These are phyloP conservation scores for Erodium trifolium DNA, from an alignment of 441 rosid species.

Conservation along the genomic window DNA sequence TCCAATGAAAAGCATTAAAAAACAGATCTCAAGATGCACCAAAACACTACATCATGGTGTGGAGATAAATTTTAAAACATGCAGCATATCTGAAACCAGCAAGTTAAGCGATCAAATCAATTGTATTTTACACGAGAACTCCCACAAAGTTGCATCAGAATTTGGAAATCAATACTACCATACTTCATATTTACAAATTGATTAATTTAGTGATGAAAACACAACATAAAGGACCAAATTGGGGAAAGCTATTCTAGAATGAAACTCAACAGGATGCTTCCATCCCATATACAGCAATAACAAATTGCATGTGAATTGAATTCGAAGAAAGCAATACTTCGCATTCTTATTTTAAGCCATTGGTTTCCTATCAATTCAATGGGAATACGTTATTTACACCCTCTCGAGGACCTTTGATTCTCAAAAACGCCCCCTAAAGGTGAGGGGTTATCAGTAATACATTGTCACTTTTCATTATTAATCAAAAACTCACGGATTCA, in stretches of 20 bases:
- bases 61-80: background rate
- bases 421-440: too few relatives aligned
- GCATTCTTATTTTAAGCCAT: background rate
- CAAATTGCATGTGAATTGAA: slow-evolving; percentile 1
- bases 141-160: background rate
- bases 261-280: background rate
- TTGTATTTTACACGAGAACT: background rate
- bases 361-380: background rate
- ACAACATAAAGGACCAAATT: background rate
- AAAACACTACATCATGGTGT: background rate
- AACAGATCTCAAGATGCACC: background rate
- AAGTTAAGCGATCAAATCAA: too few relatives aligned
- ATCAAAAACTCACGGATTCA: too few relatives aligned
- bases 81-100: background rate
- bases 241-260: background rate
- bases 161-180: background rate
- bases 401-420: too few relatives aligned
- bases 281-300: background rate
- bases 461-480: too few relatives aligned
- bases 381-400: too few relatives aligned
- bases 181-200: background rate
- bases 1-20: background rate
- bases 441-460: too few relatives aligned
- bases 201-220: background rate
- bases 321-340: background rate